Conservation (phyloP, 2,329 filamentous ascomycete species). For the Blumeria hordei region DNA sequence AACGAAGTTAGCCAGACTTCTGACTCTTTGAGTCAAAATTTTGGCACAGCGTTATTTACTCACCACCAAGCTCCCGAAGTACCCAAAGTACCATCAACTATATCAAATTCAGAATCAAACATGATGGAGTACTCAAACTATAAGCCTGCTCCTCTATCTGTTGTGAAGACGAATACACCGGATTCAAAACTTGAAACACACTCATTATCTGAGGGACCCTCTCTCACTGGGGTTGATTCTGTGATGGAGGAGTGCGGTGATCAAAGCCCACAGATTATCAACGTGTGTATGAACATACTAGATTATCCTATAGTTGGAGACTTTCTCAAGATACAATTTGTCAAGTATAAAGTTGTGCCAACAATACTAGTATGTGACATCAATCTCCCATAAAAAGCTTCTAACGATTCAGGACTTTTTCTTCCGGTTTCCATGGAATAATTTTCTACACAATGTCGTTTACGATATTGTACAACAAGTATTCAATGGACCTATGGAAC, state of each 20-base stretch:
- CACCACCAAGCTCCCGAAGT: too few relatives aligned
- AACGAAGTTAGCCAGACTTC: too few relatives aligned
- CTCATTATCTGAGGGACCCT: background rate
- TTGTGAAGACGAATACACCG: slow-evolving; percentile 16
- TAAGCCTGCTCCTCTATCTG: slow-evolving; percentile 42
- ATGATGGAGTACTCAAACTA: slow-evolving; percentile 37
- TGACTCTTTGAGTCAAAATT: too few relatives aligned
- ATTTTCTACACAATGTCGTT: slow-evolving; percentile 96
- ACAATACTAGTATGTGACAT: slow-evolving; percentile 57
- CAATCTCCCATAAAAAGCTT: background rate
- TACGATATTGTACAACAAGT: slow-evolving; percentile 98
- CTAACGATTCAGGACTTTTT: slow-evolving; percentile 54
- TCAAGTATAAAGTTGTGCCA: slow-evolving; percentile 79
- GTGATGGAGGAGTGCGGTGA: background rate
- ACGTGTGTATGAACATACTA: slow-evolving; percentile 1
- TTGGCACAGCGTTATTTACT: too few relatives aligned
- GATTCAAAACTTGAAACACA: background rate
- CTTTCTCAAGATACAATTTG: slow-evolving; percentile 86
- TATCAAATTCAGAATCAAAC: background rate
- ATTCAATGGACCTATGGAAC: slow-evolving; percentile 94
- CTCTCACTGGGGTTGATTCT: background rate
- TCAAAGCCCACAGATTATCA: background rate
- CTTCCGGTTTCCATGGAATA: slow-evolving; percentile 97
- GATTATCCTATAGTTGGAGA: slow-evolving; percentile 53
- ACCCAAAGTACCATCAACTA: background rate